Evolutionary conservation across 768 basidiomycete species (phyloP).

Genomic region (Suillus luteus): DNA sequence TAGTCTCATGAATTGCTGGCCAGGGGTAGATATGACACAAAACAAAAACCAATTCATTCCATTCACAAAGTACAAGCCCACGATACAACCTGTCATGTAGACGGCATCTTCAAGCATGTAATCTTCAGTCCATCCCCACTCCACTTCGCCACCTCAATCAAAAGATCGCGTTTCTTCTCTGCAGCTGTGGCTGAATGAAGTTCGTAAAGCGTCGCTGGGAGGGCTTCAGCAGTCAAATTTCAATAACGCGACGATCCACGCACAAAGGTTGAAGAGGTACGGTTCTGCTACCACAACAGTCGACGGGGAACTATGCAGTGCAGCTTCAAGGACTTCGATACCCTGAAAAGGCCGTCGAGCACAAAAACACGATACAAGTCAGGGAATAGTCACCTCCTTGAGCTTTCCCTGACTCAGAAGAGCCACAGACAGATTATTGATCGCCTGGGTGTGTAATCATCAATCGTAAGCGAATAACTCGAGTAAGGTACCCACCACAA

Average conservation of each 20-base stretch:
- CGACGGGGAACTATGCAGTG: slow-evolving; percentile 64
- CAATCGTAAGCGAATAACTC: slow-evolving; percentile 2
- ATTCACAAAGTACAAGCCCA: background rate
- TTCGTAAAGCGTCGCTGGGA: slow-evolving; percentile 78
- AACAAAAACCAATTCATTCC: background rate
- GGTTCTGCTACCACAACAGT: slow-evolving; percentile 78
- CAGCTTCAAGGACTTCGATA: slow-evolving; percentile 67
- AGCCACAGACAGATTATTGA: slow-evolving; percentile 77
- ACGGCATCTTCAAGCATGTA: slow-evolving; percentile 78
- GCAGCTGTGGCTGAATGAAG: slow-evolving; percentile 70
- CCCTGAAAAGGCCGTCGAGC: slow-evolving; percentile 43
- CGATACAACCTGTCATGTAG: slow-evolving; percentile 18
- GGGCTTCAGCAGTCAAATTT: slow-evolving; percentile 2
- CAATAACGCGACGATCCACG: slow-evolving; percentile 25
- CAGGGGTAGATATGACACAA: background rate
- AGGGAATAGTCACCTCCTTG: slow-evolving; percentile 53
- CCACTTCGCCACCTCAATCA: slow-evolving; percentile 81
- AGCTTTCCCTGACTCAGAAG: slow-evolving; percentile 70
- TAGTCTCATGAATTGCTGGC: no score
- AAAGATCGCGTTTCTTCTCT: slow-evolving; percentile 74
- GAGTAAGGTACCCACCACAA: slow-evolving; percentile 46
- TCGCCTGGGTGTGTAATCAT: slow-evolving; percentile 45
- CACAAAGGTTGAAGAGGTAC: slow-evolving; percentile 84
- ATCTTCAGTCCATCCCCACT: slow-evolving; percentile 81
- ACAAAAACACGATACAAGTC: background rate